phyloP scores from a whole-genome alignment of 208 protist species.

The Trypanosoma rangeli region DNA sequence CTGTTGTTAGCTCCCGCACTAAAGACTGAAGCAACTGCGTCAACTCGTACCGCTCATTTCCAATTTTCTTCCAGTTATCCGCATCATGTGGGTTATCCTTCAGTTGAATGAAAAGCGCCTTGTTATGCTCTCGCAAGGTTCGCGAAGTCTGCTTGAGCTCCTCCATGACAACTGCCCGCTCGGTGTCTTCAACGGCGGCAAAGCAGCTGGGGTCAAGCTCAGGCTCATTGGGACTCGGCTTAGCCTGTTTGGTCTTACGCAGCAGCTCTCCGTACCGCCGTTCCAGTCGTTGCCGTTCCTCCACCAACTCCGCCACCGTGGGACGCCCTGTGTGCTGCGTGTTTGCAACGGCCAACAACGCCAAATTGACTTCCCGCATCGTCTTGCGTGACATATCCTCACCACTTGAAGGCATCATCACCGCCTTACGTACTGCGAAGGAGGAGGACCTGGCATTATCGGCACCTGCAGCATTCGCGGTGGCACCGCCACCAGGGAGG shows the following conservation, averaged over 20 bases:
- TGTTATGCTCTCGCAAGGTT: conserved; percentile 78
- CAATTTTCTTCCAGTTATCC: conserved; percentile 92
- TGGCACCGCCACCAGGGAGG: background rate
- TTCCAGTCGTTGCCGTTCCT: conserved; percentile 78
- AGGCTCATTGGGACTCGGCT: conserved; percentile 58
- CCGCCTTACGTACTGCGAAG: conserved; percentile 25
- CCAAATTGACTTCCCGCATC: conserved; percentile 36
- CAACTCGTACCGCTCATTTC: conserved; percentile 81
- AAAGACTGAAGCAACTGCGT: conserved; percentile 62
- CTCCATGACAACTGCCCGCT: conserved; percentile 46
- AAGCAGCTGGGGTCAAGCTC: conserved; percentile 52
- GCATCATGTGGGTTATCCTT: conserved; percentile 90
- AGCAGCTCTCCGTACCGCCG: conserved; percentile 83
- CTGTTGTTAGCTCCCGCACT: conserved; percentile 72
- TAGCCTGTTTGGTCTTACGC: conserved; percentile 40
- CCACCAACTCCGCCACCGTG: conserved; percentile 77
- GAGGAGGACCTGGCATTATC: background rate
- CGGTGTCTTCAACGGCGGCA: conserved; percentile 29
- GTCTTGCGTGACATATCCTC: conserved; percentile 29
- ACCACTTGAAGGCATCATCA: conserved; percentile 14
- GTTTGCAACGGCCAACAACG: conserved; percentile 31
- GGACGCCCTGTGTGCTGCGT: conserved; percentile 46
- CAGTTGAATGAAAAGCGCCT: conserved; percentile 82
- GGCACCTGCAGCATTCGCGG: background rate
- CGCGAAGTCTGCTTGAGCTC: conserved; percentile 66